A percentile compares a stretch with the other conserved stretches of the same genome.
phyloP scores from a whole-genome alignment of 1,139 yeast species.

The Saccharomyces hybrid region DNA sequence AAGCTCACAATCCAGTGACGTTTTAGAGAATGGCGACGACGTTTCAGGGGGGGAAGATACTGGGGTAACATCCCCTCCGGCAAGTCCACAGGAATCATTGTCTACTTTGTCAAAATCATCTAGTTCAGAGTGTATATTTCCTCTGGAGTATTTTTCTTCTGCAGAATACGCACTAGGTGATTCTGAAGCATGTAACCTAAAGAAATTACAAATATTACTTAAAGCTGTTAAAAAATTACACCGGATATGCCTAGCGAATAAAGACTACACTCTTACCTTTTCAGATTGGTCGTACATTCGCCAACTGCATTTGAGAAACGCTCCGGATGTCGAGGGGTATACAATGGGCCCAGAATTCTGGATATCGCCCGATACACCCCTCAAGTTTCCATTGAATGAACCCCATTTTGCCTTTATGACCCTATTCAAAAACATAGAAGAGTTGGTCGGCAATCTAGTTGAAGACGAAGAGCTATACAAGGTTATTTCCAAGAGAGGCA shows the following conservation, averaged over 20 bases:
- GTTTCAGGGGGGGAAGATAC: neutral
- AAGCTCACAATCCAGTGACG: neutral
- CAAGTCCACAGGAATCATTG: neutral
- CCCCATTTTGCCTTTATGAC: constrained; percentile 49
- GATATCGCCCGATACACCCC: constrained; percentile 58
- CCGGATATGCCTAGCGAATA: constrained; percentile 30
- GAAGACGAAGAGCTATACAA: constrained; percentile 6
- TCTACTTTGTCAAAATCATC: neutral
- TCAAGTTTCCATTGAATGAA: constrained; percentile 59
- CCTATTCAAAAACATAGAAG: constrained; percentile 24
- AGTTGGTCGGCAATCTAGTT: constrained; percentile 10
- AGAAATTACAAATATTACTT: constrained; percentile 21
- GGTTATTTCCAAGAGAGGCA: neutral
- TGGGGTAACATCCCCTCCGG: constrained; percentile 5
- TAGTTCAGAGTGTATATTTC: neutral
- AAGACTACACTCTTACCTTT: constrained; percentile 33
- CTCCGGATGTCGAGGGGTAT: constrained; percentile 23
- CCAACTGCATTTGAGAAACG: constrained; percentile 29
- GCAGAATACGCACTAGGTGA: constrained; percentile 6
- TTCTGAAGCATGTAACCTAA: constrained; percentile 10
- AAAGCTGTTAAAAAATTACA: constrained; percentile 28
- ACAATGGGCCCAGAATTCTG: constrained; percentile 34
- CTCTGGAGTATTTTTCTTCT: neutral
- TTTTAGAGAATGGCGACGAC: constrained; percentile 8
- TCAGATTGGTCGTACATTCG: constrained; percentile 42